Evolutionary conservation across 106 monocot species (phyloP), one percentile per base, ranked within the genome.

Genomic region (Phalaenopsis aphrodite): DNA sequence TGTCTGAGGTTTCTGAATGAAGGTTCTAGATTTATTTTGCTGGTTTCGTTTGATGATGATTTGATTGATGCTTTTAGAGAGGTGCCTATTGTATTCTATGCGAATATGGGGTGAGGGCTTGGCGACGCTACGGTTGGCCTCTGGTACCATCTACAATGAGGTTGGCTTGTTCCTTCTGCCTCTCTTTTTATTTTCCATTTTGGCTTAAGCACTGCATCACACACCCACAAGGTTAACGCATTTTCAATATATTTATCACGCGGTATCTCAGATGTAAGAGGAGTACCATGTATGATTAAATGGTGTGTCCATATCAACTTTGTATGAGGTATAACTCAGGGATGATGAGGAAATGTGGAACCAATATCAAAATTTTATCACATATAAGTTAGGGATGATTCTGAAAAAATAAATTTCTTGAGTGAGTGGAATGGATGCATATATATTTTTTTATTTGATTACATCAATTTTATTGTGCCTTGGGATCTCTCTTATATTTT

Each of bases 141-240:
- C 97, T 9, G 97, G 97, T 56, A 98, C 97, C 4, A 98, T 98
- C 76, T 89, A 79, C 52, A 98, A 98, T 78, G 90, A 98, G 91
- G 96, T 93, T 77, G 18, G 21, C 2, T 56, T 77, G 36, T 3
- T 3, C 38, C 12, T 69, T 69, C 69, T 69, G 69, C 3, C 43
- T 42, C 74, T 43, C 41, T 42, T 52, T 55, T 46, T 3, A 69
- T 38, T 38, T 3, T 2, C 38, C 69, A 41, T 37, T 69, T 69
- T 69, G 69, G 15, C 15, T 69, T 69, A 23, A 69, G 69, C 14
- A 2, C 12, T 69, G 37, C 69, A 38, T 69, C 39, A 39, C 23
- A 11, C 69, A 38, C 39, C 69, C 38, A 69, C 12, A 69, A 69
- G 39, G 39, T 69, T 14, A 14, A 69, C 21, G 21, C 19, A 23